phyloP scores from a whole-genome alignment of 1,139 yeast species.

The Geotrichum europaeum region DNA sequence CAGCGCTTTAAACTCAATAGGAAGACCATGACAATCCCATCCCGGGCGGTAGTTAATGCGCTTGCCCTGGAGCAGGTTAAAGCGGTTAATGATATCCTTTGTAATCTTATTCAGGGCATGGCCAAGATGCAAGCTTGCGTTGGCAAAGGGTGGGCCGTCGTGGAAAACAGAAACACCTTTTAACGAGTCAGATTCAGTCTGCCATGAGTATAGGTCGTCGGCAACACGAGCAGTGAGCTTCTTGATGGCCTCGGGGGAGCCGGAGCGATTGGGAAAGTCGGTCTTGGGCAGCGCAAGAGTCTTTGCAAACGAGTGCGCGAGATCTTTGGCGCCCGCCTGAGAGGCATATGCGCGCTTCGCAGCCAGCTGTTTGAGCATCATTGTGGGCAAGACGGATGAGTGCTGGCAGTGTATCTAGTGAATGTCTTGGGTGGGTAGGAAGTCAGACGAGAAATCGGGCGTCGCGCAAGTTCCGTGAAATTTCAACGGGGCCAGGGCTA shows the following conservation, averaged over 20 bases:
- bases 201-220: conserved; percentile 42
- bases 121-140: conserved; percentile 88
- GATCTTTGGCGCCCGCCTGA: conserved; percentile 4
- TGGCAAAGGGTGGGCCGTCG: conserved; percentile 99
- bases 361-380: conserved; percentile 4
- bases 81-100: conserved; percentile 79
- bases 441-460: background rate
- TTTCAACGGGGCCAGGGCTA: background rate
- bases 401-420: background rate
- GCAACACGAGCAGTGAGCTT: conserved; percentile 34
- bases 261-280: conserved; percentile 46
- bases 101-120: conserved; percentile 86
- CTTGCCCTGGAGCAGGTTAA: conserved; percentile 56
- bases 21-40: conserved; percentile 98
- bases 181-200: conserved; percentile 20
- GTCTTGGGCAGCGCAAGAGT: conserved; percentile 51
- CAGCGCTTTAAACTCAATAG: conserved; percentile 84
- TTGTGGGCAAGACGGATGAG: background rate
- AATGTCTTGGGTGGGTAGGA: background rate
- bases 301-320: conserved; percentile 38
- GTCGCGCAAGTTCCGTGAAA: background rate
- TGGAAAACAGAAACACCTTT: conserved; percentile 57
- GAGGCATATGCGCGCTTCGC: conserved; percentile 3
- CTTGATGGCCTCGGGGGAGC: conserved; percentile 27
- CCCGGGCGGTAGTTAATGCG: conserved; percentile 77